phyloP scores from a whole-genome alignment of 2,329 filamentous ascomycete species.

The Scedosporium aurantiacum region DNA sequence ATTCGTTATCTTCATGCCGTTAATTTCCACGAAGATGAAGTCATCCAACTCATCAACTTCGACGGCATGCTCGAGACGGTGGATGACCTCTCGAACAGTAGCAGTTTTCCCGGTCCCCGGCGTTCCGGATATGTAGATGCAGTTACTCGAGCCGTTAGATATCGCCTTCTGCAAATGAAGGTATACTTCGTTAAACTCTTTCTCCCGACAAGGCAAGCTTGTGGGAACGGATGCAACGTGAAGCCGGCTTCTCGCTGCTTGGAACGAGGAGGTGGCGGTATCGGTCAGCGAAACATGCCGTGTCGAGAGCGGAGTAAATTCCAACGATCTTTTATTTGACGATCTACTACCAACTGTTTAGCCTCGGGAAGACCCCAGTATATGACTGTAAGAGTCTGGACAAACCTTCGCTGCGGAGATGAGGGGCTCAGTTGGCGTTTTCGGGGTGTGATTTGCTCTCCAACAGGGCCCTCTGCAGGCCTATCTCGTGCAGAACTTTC shows the following conservation, averaged over 20 bases:
- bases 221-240: constrained; percentile 90
- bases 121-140: constrained; percentile 98
- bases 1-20: constrained; percentile 99
- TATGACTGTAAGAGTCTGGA: not conserved
- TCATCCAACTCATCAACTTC: constrained; percentile 86
- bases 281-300: constrained; percentile 67
- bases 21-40: constrained; percentile 98
- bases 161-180: constrained; percentile 91
- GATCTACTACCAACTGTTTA: not conserved
- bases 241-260: constrained; percentile 75
- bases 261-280: constrained; percentile 75
- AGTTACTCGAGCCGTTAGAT: constrained; percentile 82
- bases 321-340: constrained; percentile 54
- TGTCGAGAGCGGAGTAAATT: constrained; percentile 92
- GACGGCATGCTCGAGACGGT: constrained; percentile 79
- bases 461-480: not conserved
- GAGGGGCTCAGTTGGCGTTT: not conserved
- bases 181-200: constrained; percentile 86
- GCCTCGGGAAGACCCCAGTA: not conserved
- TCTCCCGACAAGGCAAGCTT: constrained; percentile 81
- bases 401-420: not conserved
- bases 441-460: not conserved
- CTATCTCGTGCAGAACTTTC: not conserved
- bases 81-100: constrained; percentile 89
- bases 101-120: constrained; percentile 96